These are phyloP conservation scores for Ogataea allantospora DNA, from an alignment of 805 yeast genomes.

Conservation along the genomic window DNA sequence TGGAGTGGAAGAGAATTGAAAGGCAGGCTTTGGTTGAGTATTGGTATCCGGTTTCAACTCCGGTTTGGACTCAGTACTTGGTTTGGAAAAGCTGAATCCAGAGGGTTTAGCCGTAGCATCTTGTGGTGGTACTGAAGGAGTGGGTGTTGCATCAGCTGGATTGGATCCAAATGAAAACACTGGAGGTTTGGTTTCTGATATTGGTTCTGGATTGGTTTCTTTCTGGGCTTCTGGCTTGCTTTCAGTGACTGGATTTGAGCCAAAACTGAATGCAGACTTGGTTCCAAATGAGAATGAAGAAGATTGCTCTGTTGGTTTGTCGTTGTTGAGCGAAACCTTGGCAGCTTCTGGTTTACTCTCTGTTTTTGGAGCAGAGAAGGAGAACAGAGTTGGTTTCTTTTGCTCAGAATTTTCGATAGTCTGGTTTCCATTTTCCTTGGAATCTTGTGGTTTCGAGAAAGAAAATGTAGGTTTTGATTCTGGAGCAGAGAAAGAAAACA, in stretches of 20 bases:
- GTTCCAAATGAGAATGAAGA: slow-evolving; percentile 16
- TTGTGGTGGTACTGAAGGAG: not conserved
- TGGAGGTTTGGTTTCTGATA: not conserved
- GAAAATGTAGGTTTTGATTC: not conserved
- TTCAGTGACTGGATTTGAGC: too few relatives aligned
- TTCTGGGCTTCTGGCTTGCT: too few relatives aligned
- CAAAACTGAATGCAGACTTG: not conserved
- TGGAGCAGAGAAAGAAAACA: not conserved
- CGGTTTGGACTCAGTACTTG: not conserved
- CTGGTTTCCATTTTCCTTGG: too few relatives aligned
- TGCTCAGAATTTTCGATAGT: too few relatives aligned
- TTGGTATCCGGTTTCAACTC: not conserved
- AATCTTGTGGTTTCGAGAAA: slow-evolving; percentile 1
- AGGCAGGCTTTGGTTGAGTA: not conserved
- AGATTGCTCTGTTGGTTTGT: not conserved
- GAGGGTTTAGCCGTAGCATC: too few relatives aligned
- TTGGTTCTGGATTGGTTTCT: not conserved
- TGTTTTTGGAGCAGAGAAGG: slow-evolving; percentile 1
- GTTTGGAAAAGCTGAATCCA: too few relatives aligned
- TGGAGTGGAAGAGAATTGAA: not conserved
- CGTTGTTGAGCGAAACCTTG: not conserved
- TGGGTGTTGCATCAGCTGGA: not conserved
- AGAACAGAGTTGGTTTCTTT: too few relatives aligned
- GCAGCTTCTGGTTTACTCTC: not conserved
- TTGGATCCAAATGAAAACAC: slow-evolving; percentile 5